Evolutionary conservation across 352 stramenopile species (phyloP), one percentile per base, ranked within the genome.

Genomic region (Pythium utonaiense): DNA sequence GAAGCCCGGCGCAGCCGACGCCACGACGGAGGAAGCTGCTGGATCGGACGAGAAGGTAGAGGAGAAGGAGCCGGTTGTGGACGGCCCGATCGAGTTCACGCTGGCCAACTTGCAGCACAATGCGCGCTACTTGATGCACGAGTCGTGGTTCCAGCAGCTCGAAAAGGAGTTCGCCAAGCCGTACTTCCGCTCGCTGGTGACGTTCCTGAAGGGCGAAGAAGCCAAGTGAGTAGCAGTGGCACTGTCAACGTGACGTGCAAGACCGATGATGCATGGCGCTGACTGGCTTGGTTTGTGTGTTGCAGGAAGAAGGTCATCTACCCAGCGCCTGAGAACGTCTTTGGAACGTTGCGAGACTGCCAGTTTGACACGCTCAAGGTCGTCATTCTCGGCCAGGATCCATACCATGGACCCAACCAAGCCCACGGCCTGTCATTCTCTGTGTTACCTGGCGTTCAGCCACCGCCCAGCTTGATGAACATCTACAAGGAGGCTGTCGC

Each of bases 401-500:
- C 89, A 38, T 97, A 97, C 70, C 89, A 97, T 54, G 89, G 88
- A 7, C 82, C 83, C 1, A 73, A 75, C 5, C 89, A 97, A 60
- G 89, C 89, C 14, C 88, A 96, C 30, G 89, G 89, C 0, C 68
- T 97, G 34, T 89, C 80, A 36, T 97, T 97, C 70, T 97, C 89
- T 3, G 97, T 99, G 34, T 74, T 83, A 45, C 77, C 83, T 19
- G 96, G 95, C 12, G 69, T 99, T 0, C 64, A 65, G 28, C 75
- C 88, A 14, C 98, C 98, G 17, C 97, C 97, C 4, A 98, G 90
- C 33, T 78, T 99, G 30, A 84, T 86, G 42, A 99, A 99, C 74
- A 99, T 99, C 57, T 98, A 97, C 76, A 99, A 99, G 66, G 97
- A 99, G 71, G 79, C 93, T 13, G 76, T 87, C 36, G 71, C 50